These are phyloP conservation scores for Metarhizium brunneum DNA, from an alignment of 2,329 filamentous ascomycete genomes.

Conservation along the genomic window DNA sequence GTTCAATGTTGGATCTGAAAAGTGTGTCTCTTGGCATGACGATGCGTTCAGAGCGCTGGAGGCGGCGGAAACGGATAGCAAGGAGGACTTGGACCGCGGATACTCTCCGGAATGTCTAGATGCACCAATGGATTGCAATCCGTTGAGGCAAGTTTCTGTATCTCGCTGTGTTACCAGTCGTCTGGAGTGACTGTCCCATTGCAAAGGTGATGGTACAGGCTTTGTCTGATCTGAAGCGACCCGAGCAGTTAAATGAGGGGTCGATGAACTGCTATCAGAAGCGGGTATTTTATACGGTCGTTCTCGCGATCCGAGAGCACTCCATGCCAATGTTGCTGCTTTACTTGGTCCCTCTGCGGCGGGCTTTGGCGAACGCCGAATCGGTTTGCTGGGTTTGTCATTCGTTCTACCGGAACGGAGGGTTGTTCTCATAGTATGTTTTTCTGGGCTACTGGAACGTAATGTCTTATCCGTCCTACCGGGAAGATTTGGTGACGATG, in stretches of 20 bases:
- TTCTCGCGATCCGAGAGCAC: slow-evolving; percentile 32
- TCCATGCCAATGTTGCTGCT: slow-evolving; percentile 57
- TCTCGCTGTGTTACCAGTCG: slow-evolving; percentile 35
- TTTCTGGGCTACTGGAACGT: slow-evolving; percentile 49
- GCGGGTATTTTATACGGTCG: slow-evolving; percentile 17
- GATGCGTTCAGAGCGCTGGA: slow-evolving; percentile 41
- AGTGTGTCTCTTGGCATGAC: slow-evolving; percentile 15
- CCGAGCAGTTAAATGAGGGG: slow-evolving; percentile 13
- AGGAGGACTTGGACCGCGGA: slow-evolving; percentile 27
- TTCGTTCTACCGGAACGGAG: slow-evolving; percentile 39
- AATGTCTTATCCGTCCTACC: slow-evolving; percentile 27
- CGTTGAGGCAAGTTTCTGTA: slow-evolving; percentile 17
- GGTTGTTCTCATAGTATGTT: slow-evolving; percentile 53
- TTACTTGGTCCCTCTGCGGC: slow-evolving; percentile 48
- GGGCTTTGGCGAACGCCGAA: slow-evolving; percentile 31
- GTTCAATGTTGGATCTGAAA: slow-evolving; percentile 10
- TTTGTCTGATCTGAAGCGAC: slow-evolving; percentile 24
- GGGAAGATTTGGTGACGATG: slow-evolving; percentile 23
- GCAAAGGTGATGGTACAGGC: slow-evolving; percentile 22
- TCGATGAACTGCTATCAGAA: slow-evolving; percentile 14
- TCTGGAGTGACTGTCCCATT: slow-evolving; percentile 48
- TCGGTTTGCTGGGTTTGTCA: slow-evolving; percentile 31
- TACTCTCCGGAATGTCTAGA: slow-evolving; percentile 32
- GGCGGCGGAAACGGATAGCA: slow-evolving; percentile 45
- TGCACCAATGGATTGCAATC: slow-evolving; percentile 18